Evolutionary conservation across 2,329 filamentous ascomycete genomes (phyloP).

Genomic region (Ophiostoma angusticollis): DNA sequence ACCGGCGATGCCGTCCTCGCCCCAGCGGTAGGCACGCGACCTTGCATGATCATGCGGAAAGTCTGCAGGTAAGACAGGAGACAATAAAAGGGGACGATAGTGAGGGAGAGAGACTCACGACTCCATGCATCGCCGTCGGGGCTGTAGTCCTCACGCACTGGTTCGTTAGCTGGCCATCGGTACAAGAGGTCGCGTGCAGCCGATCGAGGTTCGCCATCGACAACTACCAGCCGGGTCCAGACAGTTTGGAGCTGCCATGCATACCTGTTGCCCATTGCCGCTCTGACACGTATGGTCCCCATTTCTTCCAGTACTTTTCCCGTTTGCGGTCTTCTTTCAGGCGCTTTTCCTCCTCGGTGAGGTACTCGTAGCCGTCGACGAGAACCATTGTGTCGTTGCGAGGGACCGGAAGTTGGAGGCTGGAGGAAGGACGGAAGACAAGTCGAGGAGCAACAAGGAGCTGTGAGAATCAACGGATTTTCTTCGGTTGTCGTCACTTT

Average conservation of each 20-base stretch:
- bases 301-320: slow-evolving; percentile 94
- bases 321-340: slow-evolving; percentile 74
- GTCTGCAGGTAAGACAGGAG: slow-evolving; percentile 37
- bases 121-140: slow-evolving; percentile 91
- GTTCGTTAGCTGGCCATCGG: too few relatives aligned
- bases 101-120: slow-evolving; percentile 46
- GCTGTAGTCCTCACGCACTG: slow-evolving; percentile 62
- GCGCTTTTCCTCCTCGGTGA: slow-evolving; percentile 82
- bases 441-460: not conserved
- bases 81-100: slow-evolving; percentile 5
- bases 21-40: slow-evolving; percentile 84
- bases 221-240: too few relatives aligned
- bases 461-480: too few relatives aligned
- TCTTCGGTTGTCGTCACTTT: not conserved
- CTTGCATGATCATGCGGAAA: slow-evolving; percentile 89
- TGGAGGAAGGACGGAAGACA: not conserved
- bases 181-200: too few relatives aligned
- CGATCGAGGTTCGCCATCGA: too few relatives aligned
- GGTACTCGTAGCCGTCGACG: slow-evolving; percentile 74
- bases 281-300: slow-evolving; percentile 89
- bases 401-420: not conserved
- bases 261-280: slow-evolving; percentile 91
- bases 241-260: too few relatives aligned
- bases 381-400: slow-evolving; percentile 56
- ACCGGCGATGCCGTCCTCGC: slow-evolving; percentile 91